These are phyloP conservation scores for Rhipidocladum racemiflorum DNA, from an alignment of 176 grass and related monocot genomes.

Conservation along the genomic window DNA sequence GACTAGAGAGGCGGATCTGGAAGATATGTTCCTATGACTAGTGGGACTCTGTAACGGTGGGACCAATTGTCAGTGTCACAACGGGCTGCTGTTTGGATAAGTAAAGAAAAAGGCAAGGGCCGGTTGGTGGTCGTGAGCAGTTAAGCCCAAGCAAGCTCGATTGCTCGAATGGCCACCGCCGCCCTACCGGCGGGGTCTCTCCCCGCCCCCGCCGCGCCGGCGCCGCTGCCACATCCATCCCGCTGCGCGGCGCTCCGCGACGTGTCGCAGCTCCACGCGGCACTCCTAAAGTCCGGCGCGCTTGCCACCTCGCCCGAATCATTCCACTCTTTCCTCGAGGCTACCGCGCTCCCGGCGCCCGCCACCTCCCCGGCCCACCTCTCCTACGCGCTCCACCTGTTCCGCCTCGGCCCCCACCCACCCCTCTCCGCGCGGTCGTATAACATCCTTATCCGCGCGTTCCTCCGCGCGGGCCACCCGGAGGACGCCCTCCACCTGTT, in stretches of 20 bases:
- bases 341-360: slow-evolving; percentile 18
- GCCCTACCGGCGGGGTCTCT: not conserved
- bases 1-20: not conserved
- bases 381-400: slow-evolving; percentile 48
- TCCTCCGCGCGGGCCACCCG: slow-evolving; percentile 28
- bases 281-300: slow-evolving; percentile 54
- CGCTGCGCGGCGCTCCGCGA: not conserved
- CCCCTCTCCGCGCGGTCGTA: slow-evolving; percentile 25
- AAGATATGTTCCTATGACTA: not conserved
- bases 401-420: slow-evolving; percentile 24
- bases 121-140: slow-evolving; percentile 7
- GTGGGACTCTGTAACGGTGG: not conserved
- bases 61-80: not conserved
- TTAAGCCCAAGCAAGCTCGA: not conserved
- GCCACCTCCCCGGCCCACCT: slow-evolving; percentile 31
- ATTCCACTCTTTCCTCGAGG: slow-evolving; percentile 51
- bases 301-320: slow-evolving; percentile 28
- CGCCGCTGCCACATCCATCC: not conserved
- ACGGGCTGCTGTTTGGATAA: not conserved
- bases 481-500: slow-evolving; percentile 54
- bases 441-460: slow-evolving; percentile 56
- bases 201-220: not conserved
- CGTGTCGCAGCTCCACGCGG: slow-evolving; percentile 46
- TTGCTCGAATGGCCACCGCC: slow-evolving; percentile 37
- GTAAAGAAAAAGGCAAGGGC: not conserved